Conservation (phyloP, 2,329 filamentous ascomycete species). For the Talaromyces sp. region DNA sequence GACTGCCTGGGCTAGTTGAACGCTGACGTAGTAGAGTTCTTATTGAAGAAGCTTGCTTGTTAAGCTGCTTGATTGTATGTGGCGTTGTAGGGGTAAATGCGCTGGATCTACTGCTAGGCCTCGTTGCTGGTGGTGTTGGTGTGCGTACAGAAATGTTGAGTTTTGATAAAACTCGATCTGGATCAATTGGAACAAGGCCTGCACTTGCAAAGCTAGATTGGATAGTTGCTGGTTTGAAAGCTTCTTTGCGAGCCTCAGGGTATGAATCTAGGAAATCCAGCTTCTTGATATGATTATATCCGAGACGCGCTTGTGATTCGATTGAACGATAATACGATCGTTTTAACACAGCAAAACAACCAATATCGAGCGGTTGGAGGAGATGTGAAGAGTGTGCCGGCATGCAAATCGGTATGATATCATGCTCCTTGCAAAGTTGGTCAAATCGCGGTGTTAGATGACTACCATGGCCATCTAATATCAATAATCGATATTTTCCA, state of each 20-base stretch:
- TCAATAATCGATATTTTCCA: neutral
- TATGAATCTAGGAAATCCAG: neutral
- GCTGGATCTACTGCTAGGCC: too few species aligned
- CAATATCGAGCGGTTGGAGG: conserved; percentile 11
- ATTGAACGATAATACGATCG: conserved; percentile 3
- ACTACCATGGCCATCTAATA: neutral
- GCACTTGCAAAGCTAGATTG: neutral
- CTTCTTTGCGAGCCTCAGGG: neutral
- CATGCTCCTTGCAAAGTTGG: neutral
- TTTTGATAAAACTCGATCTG: neutral
- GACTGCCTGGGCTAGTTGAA: neutral
- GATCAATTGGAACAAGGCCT: neutral
- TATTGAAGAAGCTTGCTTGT: neutral
- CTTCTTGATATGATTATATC: conserved; percentile 2
- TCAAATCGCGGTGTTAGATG: conserved; percentile 7
- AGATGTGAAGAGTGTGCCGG: conserved; percentile 7
- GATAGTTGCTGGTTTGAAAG: neutral
- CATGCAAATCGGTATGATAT: conserved; percentile 7
- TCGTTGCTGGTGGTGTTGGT: too few species aligned
- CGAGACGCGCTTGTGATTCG: neutral
- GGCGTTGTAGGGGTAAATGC: neutral
- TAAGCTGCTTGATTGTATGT: neutral
- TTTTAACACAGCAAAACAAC: conserved; percentile 12
- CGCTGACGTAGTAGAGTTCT: neutral
- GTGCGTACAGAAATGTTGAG: too few species aligned